Conservation (phyloP, 2,329 filamentous ascomycete species). For the Neofusicoccum cordaticola region DNA sequence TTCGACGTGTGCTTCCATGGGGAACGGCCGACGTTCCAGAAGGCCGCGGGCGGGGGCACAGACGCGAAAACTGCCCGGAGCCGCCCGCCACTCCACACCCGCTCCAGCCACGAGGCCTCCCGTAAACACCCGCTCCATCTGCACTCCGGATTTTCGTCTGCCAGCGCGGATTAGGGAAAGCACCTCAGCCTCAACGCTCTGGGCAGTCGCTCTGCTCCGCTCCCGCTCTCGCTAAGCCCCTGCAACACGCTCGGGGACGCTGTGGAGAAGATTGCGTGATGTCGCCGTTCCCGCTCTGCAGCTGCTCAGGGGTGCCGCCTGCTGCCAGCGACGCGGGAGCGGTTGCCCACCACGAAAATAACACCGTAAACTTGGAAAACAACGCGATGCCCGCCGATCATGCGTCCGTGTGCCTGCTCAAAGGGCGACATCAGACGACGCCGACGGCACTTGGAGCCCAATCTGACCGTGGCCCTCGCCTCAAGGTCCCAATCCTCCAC, state of each 20-base stretch:
- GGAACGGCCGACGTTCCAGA: background rate
- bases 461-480: background rate
- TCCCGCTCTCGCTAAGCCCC: constrained; percentile 12
- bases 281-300: constrained; percentile 10
- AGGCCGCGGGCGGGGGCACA: background rate
- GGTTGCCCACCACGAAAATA: constrained; percentile 10
- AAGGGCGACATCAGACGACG: background rate
- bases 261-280: constrained; percentile 14
- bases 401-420: background rate
- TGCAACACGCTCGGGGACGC: constrained; percentile 5
- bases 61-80: constrained; percentile 9
- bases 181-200: constrained; percentile 14
- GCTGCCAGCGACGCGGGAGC: background rate
- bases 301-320: background rate
- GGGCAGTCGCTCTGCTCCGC: constrained; percentile 9
- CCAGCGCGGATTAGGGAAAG: constrained; percentile 5
- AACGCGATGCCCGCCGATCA: background rate
- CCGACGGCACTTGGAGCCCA: background rate
- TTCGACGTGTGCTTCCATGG: background rate
- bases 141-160: constrained; percentile 15
- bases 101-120: constrained; percentile 11
- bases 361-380: background rate
- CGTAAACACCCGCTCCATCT: constrained; percentile 15
- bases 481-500: background rate
- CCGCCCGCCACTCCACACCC: background rate